Evolutionary conservation across 1,284 basidiomycete species (phyloP).

Genomic region (Cutaneotrichosporon cyanovorans): DNA sequence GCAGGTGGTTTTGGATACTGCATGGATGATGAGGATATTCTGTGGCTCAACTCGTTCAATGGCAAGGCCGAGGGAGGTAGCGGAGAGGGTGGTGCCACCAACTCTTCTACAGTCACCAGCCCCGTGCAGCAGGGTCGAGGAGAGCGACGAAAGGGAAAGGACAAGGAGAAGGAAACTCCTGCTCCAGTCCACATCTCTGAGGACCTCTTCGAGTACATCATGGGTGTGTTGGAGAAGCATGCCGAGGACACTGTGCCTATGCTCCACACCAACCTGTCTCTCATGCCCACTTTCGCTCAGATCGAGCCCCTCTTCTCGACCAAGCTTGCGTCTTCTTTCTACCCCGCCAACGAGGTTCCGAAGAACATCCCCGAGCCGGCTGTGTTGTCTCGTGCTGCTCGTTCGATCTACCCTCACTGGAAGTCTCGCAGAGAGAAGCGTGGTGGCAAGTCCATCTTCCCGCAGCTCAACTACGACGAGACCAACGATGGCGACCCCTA

Average conservation of each 20-base stretch:
- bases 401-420: conserved; percentile 72
- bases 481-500: conserved; percentile 92
- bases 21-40: conserved; percentile 93
- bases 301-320: conserved; percentile 65
- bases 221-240: conserved; percentile 88
- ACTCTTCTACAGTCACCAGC: conserved; percentile 11
- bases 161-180: conserved; percentile 47
- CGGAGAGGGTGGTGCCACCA: conserved; percentile 50
- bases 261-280: conserved; percentile 62
- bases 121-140: conserved; percentile 35
- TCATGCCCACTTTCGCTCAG: conserved; percentile 66
- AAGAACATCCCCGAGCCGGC: conserved; percentile 55
- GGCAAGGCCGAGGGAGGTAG: conserved; percentile 78
- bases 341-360: conserved; percentile 58
- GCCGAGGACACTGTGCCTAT: conserved; percentile 85
- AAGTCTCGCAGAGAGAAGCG: conserved; percentile 65
- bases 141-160: conserved; percentile 46
- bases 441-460: conserved; percentile 69
- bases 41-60: conserved; percentile 90
- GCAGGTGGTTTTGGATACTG: conserved; percentile 57
- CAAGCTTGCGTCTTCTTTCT: conserved; percentile 54
- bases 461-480: conserved; percentile 78
- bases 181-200: conserved; percentile 56
- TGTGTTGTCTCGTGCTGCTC: conserved; percentile 57
- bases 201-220: conserved; percentile 89